Conservation (phyloP, 1,284 basidiomycete species). For the Cronartium quercuum region DNA sequence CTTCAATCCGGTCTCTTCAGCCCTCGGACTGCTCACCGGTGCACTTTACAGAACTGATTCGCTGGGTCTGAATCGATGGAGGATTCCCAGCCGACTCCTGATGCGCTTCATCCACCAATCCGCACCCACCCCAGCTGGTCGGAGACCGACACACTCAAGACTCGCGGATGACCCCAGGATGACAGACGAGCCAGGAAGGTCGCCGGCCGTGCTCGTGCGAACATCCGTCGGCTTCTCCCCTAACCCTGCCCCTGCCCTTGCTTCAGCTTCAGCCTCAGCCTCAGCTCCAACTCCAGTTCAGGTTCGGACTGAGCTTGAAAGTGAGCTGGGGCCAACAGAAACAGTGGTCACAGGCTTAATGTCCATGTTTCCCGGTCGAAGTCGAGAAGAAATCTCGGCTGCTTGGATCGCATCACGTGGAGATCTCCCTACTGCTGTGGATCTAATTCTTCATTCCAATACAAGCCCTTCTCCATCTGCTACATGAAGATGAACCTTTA, state of each 20-base stretch:
- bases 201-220: too few relatives aligned
- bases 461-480: neutral
- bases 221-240: too few relatives aligned
- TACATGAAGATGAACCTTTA: too few relatives aligned
- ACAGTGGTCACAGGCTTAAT: neutral
- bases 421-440: neutral
- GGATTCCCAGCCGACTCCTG: neutral
- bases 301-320: too few relatives aligned
- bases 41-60: neutral
- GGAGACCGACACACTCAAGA: conserved; percentile 8
- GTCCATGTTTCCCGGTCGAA: neutral
- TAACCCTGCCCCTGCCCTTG: too few relatives aligned
- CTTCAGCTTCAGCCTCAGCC: too few relatives aligned
- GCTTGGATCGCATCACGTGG: neutral
- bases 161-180: conserved; percentile 16
- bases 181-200: too few relatives aligned
- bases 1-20: conserved; percentile 15
- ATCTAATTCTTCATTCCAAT: neutral
- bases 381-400: neutral
- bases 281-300: too few relatives aligned
- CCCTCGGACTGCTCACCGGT: conserved; percentile 1
- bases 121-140: too few relatives aligned
- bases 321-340: too few relatives aligned
- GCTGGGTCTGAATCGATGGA: conserved; percentile 9
- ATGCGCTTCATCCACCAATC: too few relatives aligned